These are phyloP conservation scores for Westerdykella ornata DNA, from an alignment of 2,329 filamentous ascomycete genomes.

Conservation along the genomic window DNA sequence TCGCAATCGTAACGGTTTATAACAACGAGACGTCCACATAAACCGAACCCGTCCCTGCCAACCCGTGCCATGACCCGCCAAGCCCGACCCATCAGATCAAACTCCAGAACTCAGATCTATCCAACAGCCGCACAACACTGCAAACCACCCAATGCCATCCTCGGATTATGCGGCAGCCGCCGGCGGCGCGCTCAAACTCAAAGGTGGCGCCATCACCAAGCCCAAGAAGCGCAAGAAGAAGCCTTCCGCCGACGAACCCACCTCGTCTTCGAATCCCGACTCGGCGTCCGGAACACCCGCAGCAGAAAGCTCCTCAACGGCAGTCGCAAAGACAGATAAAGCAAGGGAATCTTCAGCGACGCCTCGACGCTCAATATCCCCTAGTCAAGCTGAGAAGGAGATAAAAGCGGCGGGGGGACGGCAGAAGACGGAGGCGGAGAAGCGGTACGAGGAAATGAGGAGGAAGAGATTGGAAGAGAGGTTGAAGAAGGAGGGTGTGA, in stretches of 20 bases:
- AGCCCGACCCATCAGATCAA: too few species aligned
- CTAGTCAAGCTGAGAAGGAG: conserved; percentile 23
- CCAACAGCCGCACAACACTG: conserved; percentile 1
- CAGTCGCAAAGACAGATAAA: conserved; percentile 6
- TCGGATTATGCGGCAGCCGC: conserved; percentile 66
- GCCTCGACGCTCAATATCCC: conserved; percentile 29
- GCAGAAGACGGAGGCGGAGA: conserved; percentile 78
- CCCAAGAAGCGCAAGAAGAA: conserved; percentile 59
- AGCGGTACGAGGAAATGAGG: conserved; percentile 70
- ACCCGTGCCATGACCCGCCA: too few species aligned
- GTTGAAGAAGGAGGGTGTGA: conserved; percentile 75
- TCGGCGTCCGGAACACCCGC: conserved; percentile 9
- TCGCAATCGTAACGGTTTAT: too few species aligned
- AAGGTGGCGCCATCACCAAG: conserved; percentile 61
- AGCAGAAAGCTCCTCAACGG: conserved; percentile 18
- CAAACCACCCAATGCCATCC: conserved; percentile 52
- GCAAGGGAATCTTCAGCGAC: conserved; percentile 10
- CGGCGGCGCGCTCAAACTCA: conserved; percentile 75
- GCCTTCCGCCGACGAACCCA: conserved; percentile 15
- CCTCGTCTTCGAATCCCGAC: conserved; percentile 1
- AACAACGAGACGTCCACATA: too few species aligned
- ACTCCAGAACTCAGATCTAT: not conserved
- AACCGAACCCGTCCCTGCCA: too few species aligned
- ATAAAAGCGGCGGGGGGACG: conserved; percentile 23
- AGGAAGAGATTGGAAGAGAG: conserved; percentile 76